These are phyloP conservation scores for Phyllosticta citrichinensis DNA, from an alignment of 2,329 filamentous ascomycete genomes.

Conservation along the genomic window DNA sequence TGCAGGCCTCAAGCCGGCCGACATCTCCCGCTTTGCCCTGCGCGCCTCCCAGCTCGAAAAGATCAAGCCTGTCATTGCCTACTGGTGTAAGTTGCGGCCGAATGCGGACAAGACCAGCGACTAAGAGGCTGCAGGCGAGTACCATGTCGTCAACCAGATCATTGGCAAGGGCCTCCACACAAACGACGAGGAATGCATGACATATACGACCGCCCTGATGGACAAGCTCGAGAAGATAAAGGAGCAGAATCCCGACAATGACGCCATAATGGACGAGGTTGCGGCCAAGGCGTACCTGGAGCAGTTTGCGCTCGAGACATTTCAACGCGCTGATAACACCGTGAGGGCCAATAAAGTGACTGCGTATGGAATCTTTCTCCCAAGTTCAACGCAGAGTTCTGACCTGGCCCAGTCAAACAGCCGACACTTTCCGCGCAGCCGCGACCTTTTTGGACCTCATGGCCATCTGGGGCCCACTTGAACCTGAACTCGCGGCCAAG, in stretches of 20 bases:
- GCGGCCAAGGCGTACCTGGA: conserved; percentile 88
- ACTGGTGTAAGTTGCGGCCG: conserved; percentile 66
- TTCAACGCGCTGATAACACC: conserved; percentile 72
- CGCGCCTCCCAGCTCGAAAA: conserved; percentile 75
- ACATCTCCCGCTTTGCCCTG: conserved; percentile 74
- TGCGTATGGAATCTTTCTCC: conserved; percentile 40
- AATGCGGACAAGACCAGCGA: neutral
- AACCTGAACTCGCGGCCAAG: conserved; percentile 70
- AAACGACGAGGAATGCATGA: conserved; percentile 63
- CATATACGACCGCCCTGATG: conserved; percentile 76
- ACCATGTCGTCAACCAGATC: conserved; percentile 89
- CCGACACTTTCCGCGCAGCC: conserved; percentile 86
- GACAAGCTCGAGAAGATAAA: conserved; percentile 84
- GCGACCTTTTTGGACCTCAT: conserved; percentile 85
- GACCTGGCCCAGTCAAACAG: conserved; percentile 58
- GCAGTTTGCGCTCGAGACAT: conserved; percentile 83
- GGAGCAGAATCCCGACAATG: conserved; percentile 61
- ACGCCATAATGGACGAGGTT: conserved; percentile 74
- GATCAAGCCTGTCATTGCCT: conserved; percentile 78
- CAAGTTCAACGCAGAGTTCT: conserved; percentile 7
- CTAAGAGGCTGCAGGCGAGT: conserved; percentile 53
- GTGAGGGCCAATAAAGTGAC: conserved; percentile 77
- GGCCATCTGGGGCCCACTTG: conserved; percentile 69
- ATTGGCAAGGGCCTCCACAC: conserved; percentile 71
- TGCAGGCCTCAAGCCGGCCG: conserved; percentile 63